Percentiles rank a stretch among this genome's conserved stretches.
Conservation (phyloP, 768 basidiomycete species). For the Chalciporus pseudorubinellus region DNA sequence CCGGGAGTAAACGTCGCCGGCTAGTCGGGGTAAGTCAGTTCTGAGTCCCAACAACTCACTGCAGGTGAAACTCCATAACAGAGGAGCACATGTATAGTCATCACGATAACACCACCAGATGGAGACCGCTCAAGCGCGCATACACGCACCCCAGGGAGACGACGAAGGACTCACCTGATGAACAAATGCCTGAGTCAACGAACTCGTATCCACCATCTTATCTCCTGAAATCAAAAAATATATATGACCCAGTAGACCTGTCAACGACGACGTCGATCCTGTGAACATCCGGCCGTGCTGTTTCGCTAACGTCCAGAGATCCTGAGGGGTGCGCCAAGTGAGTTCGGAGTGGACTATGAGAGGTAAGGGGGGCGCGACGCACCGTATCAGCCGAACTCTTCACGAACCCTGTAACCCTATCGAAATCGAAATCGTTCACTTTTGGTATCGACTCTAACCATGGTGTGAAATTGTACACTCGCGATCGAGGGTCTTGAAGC, state of each 20-base stretch:
- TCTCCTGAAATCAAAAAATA: slow-evolving; percentile 83
- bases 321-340: slow-evolving; percentile 39
- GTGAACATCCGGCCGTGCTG: slow-evolving; percentile 59
- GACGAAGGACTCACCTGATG: slow-evolving; percentile 46
- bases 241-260: slow-evolving; percentile 79
- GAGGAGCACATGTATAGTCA: too few species aligned
- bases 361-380: slow-evolving; percentile 15
- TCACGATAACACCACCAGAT: too few species aligned
- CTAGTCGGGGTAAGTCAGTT: too few species aligned
- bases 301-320: slow-evolving; percentile 60
- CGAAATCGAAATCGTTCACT: slow-evolving; percentile 82
- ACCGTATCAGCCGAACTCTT: slow-evolving; percentile 78
- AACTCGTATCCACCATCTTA: slow-evolving; percentile 58
- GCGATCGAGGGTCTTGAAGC: slow-evolving; percentile 81
- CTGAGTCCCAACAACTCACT: neutral
- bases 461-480: slow-evolving; percentile 81
- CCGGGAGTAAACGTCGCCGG: too few species aligned
- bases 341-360: neutral
- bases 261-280: slow-evolving; percentile 89
- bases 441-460: slow-evolving; percentile 71
- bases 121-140: neutral
- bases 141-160: neutral
- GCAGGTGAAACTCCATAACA: too few species aligned
- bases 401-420: slow-evolving; percentile 68
- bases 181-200: slow-evolving; percentile 59